These are phyloP conservation scores for Dorcoceras hygrometricum DNA, from an alignment of 257 asterid genomes.

Conservation along the genomic window DNA sequence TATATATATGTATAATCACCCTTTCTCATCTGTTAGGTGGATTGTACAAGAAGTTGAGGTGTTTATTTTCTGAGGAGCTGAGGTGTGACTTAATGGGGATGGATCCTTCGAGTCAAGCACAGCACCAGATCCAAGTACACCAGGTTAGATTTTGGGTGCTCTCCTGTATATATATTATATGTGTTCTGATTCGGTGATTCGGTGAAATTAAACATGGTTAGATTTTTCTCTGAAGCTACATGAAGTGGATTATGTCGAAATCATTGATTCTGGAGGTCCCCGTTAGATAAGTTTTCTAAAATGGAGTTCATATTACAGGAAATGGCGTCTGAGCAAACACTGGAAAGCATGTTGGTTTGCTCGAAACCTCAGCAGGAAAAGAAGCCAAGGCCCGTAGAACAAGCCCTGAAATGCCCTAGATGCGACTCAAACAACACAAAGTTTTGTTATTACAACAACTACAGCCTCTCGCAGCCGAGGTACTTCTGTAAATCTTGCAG, in stretches of 20 bases:
- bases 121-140: constrained; percentile 63
- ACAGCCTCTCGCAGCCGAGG: constrained; percentile 91
- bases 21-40: background rate
- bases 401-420: constrained; percentile 77
- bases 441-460: constrained; percentile 92
- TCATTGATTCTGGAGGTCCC: background rate
- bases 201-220: too few relatives aligned
- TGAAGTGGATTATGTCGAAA: background rate
- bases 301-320: constrained; percentile 37
- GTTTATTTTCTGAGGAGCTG: background rate
- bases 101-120: constrained; percentile 58
- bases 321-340: constrained; percentile 55
- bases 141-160: constrained; percentile 41
- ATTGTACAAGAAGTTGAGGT: constrained; percentile 2
- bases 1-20: constrained; percentile 10
- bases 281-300: background rate
- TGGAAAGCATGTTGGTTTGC: constrained; percentile 81
- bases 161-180: background rate
- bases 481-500: constrained; percentile 94
- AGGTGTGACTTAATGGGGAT: constrained; percentile 38
- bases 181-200: background rate
- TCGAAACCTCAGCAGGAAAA: constrained; percentile 58
- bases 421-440: constrained; percentile 94
- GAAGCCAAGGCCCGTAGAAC: constrained; percentile 68
- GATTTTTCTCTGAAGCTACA: background rate